Evolutionary conservation across 2,329 filamentous ascomycete species (phyloP).

Genomic region (Helotiales sp.): DNA sequence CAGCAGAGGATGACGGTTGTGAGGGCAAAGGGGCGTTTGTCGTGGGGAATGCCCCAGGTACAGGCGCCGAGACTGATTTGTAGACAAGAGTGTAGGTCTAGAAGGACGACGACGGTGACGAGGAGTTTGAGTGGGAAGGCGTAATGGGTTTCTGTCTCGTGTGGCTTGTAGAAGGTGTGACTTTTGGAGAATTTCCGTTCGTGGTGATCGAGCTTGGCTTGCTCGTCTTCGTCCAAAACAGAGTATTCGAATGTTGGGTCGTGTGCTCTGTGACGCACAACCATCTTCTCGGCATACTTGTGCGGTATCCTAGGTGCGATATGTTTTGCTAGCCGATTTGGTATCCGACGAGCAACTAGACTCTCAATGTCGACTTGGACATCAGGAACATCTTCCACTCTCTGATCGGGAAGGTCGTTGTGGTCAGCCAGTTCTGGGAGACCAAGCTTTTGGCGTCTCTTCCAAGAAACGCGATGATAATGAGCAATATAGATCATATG

Average conservation of each 20-base stretch:
- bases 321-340: slow-evolving; percentile 28
- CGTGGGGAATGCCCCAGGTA: slow-evolving; percentile 79
- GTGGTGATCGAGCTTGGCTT: slow-evolving; percentile 73
- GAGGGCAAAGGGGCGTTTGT: slow-evolving; percentile 68
- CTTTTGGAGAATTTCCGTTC: slow-evolving; percentile 80
- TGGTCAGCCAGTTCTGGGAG: slow-evolving; percentile 62
- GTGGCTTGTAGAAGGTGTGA: slow-evolving; percentile 87
- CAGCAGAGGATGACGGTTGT: slow-evolving; percentile 82
- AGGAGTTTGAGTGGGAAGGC: slow-evolving; percentile 78
- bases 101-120: slow-evolving; percentile 73
- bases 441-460: slow-evolving; percentile 59
- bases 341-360: slow-evolving; percentile 32
- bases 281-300: slow-evolving; percentile 29
- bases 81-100: slow-evolving; percentile 79
- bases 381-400: slow-evolving; percentile 46
- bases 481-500: slow-evolving; percentile 84
- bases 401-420: slow-evolving; percentile 58
- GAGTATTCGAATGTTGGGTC: slow-evolving; percentile 53
- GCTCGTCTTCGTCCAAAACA: slow-evolving; percentile 69
- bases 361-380: slow-evolving; percentile 48
- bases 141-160: slow-evolving; percentile 81
- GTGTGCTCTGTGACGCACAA: slow-evolving; percentile 22
- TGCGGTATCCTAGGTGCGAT: slow-evolving; percentile 35
- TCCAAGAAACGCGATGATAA: slow-evolving; percentile 57
- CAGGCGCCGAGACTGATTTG: slow-evolving; percentile 79